Base-by-base conservation (phyloP, 352 stramenopile genomes). In the Phytophthora foliorum region DNA sequence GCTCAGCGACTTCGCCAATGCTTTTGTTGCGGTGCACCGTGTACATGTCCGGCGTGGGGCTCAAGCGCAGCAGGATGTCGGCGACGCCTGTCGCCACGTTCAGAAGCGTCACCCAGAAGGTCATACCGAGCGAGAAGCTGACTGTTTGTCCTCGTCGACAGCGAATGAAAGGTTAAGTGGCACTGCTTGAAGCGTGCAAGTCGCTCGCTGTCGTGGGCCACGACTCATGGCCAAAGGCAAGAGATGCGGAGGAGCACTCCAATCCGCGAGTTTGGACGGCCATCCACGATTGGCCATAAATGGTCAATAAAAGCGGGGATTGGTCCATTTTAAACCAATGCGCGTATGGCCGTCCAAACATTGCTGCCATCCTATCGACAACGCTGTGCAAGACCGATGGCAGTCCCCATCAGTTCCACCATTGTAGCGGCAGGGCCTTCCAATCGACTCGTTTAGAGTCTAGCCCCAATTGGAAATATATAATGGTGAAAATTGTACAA, bases 31-130 rank as follows among this genome's bases (percentile, higher is more conserved):
- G 55, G 48, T 78, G 57, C n/a, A 75, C 60, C n/a, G 58, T 66
- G 66, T 69, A 72, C 7, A 75, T 78, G 61, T 74, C 66, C 6
- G 61, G 51, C 31, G 55, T 46, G 32, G 70, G 61, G 25, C 71
- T 75, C 31, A 78, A 55, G 2, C 58, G 58, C 38, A 75, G 49
- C 1, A 69, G 41, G 11, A 72, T 64, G n/a, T 73, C 65, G n/a
- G 49, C 52, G 17, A 70, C 32, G 6, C 59, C 66, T 21, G 71
- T 75, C 2, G 65, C 13, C 22, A 59, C 60, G 54, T 66, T 65
- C 24, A 77, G n/a, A 6, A 77, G 44, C 16, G 52, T 64, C 58
- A 67, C 60, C 29, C 25, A 53, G 24, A 69, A 59, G 10, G 50
- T 55, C 65, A 73, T 73, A 14, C 32, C 17, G 24, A 51, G 45